Evolutionary conservation across 805 yeast genomes (phyloP).

Genomic region (Yamadazyma phyllophila): DNA sequence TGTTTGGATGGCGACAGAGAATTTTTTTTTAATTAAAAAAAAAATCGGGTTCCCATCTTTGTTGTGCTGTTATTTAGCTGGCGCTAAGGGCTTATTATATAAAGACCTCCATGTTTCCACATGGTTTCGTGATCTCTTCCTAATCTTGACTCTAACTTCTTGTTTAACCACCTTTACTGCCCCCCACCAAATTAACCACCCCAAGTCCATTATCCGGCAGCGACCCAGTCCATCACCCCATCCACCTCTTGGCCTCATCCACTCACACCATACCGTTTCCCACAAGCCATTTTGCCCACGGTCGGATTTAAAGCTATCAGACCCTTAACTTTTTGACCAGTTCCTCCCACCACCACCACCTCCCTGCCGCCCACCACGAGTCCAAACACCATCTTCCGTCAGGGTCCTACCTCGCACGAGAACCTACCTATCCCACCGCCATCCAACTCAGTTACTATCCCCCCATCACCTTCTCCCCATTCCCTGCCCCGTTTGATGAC

Average conservation of each 20-base stretch:
- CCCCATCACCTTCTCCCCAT: neutral
- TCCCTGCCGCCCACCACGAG: too few relatives aligned
- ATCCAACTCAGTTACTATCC: neutral
- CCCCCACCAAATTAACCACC: neutral
- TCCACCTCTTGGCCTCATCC: neutral
- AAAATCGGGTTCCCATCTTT: neutral
- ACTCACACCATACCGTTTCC: neutral
- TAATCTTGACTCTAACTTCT: neutral
- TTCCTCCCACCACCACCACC: too few relatives aligned
- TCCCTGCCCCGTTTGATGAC: constrained; percentile 8
- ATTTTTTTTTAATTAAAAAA: neutral
- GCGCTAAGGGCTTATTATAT: neutral
- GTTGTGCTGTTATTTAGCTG: constrained; percentile 3
- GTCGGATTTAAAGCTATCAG: neutral
- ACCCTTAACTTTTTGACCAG: neutral
- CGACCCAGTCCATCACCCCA: neutral
- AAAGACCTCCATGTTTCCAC: neutral
- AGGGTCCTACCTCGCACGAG: too few relatives aligned
- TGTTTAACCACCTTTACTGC: neutral
- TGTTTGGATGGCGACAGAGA: too few relatives aligned
- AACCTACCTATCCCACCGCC: too few relatives aligned
- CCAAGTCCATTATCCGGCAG: neutral
- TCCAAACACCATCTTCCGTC: too few relatives aligned
- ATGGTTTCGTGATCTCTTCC: neutral
- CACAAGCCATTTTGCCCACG: neutral